Conservation (phyloP, 495 filamentous ascomycete species). For the Articulospora tetracladia region DNA sequence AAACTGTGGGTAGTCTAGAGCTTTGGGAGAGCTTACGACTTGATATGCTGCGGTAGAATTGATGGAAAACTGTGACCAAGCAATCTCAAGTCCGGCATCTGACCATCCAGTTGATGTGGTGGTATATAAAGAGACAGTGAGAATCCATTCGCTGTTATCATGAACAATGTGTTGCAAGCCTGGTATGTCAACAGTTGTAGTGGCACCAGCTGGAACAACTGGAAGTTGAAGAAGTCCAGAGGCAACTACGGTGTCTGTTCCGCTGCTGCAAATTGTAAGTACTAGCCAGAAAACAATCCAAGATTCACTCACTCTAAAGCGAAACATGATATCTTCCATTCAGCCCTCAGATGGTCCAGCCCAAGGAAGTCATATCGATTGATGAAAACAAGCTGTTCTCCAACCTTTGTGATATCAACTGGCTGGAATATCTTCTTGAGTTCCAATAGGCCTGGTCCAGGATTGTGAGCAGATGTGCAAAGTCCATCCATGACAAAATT, state of each 20-base stretch:
- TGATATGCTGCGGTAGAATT: conserved; percentile 6
- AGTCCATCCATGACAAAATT: conserved; percentile 70
- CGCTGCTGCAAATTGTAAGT: conserved; percentile 1
- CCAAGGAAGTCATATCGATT: conserved; percentile 39
- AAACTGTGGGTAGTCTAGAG: neutral
- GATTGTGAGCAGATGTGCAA: conserved; percentile 52
- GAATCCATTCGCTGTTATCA: conserved; percentile 20
- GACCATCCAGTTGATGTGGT: conserved; percentile 30
- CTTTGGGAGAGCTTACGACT: conserved; percentile 16
- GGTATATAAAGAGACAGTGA: conserved; percentile 32
- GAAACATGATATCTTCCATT: conserved; percentile 8
- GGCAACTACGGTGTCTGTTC: conserved; percentile 16
- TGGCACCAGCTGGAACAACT: conserved; percentile 18
- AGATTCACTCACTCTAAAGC: neutral
- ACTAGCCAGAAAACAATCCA: neutral
- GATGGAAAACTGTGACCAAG: conserved; percentile 29
- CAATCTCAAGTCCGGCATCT: conserved; percentile 29
- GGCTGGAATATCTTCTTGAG: conserved; percentile 62
- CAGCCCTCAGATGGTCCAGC: conserved; percentile 40
- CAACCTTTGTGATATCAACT: conserved; percentile 38
- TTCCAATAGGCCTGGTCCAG: conserved; percentile 57
- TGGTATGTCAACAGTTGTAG: conserved; percentile 21
- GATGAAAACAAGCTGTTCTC: conserved; percentile 46
- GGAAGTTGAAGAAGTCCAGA: conserved; percentile 26
- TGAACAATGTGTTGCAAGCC: conserved; percentile 8